Evolutionary conservation across 257 asterid genomes (phyloP), one percentile per base, ranked within the genome.

Genomic region (Solanum sejunctum): DNA sequence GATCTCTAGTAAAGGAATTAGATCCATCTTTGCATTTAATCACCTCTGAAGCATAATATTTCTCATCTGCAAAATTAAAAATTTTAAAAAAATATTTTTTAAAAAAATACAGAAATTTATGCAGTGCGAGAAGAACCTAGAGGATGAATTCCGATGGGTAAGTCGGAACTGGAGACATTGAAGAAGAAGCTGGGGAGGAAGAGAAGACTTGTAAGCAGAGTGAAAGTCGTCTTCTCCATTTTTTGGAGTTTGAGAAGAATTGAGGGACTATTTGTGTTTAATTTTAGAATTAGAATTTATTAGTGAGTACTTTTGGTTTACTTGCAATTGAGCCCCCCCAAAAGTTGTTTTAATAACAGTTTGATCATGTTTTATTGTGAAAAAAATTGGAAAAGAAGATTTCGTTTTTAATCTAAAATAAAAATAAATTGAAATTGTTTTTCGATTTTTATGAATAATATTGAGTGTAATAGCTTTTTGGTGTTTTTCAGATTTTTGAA

Each of bases 21-120:
- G 98, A 92, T 32, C 98, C 97, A 79, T 96, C 98, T 90, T 89
- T 96, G 90, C 99, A 96, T 64, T 86, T 89, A 84, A 95, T 93
- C 87, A 90, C 86, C 83, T 91, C 95, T 66, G 89, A 85, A 10
- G 80, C 91, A 83, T 90, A 96, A 86, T 91, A 93, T 67, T 91
- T 89, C 67, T 89, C 93, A 86, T 95, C 98, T 96, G 92, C 87
- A 88, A 88, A 10, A 69, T n/a, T 15, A 8, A 36, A 47, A 57
- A 11, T 81, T 32, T 32, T 82, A 32, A 84, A 70, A 23, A 49
- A 63, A 2, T 60, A n/a, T 13, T 3, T 1, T 54, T 13, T 0
- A 26, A 41, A 51, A 43, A 5, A 45, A 51, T 7, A 63, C 5
- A 72, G 43, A 63, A 9, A 39, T 23, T 41, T 23, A 28, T 7